Base-by-base conservation (phyloP, 108 stramenopile species). In the Parietichytrium sp. region DNA sequence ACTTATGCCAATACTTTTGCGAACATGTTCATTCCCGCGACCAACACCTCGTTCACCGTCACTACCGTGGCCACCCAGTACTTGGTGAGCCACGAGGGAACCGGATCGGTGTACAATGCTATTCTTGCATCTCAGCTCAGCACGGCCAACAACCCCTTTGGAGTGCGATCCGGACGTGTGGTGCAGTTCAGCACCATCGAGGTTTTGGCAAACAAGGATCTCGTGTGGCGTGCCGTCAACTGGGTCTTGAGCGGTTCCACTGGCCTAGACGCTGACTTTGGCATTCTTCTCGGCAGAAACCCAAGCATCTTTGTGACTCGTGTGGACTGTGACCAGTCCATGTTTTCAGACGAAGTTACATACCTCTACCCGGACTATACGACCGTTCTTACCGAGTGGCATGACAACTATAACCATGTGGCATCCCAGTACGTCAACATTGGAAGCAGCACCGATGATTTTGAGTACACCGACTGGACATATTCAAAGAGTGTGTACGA, bases 101-200 rank as follows among this genome's bases (percentile, higher is more conserved):
- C 42, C 13, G 6, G 10, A 1, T 16, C 20, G 10, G 10, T 8
- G 23, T 72, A 45, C 3, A 6, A 16, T 8, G 38, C 61, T 6
- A 72, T 72, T 72, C 42, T 72, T n/a, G 33, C 38, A 33, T 72
- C 61, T 8, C 61, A 25, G 29, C 61, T 72, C 42, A n/a, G n/a
- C n/a, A n/a, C n/a, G n/a, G 13, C 13, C 33, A 20, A 72, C 33
- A 13, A 31, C 15, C 61, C 61, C 8, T n/a, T 6, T 7, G n/a
- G n/a, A n/a, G n/a, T n/a, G n/a, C n/a, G n/a, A n/a, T 1, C 61
- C 33, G 61, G 61, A 33, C 61, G 20, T 6, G 38, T 72, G 20
- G 20, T 72, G 16, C 61, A 72, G 10, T 38, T 72, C 20, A 38
- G 12, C 61, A 6, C 61, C 2, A 72, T 72, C 15, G 61, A 72